Evolutionary conservation across 495 filamentous ascomycete species (phyloP), one percentile per base, ranked within the genome.

Genomic region (Aspergillus heteromorphus): DNA sequence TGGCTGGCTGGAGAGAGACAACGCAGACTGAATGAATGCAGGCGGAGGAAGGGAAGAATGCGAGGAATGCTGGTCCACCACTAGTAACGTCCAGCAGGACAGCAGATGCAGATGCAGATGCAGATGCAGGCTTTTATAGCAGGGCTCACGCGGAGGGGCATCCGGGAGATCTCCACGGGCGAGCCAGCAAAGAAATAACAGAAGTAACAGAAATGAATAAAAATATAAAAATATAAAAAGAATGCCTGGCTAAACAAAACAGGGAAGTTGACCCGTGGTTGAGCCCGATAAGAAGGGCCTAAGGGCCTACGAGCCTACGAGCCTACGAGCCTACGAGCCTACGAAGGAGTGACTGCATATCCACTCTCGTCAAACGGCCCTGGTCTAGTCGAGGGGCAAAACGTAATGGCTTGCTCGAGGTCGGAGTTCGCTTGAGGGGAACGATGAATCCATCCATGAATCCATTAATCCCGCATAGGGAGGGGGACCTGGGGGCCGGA

Each of bases 191-290:
- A 10, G 9, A 34, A 8, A 13, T n/a, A 34, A 34, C 14, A 34
- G 30, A 7, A 34, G 14, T 34, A 13, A 34, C 30, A 10, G 30
- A 34, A n/a, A n/a, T n/a, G n/a, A n/a, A n/a, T n/a, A n/a, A n/a
- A n/a, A n/a, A n/a, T n/a, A n/a, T n/a, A n/a, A n/a, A n/a, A n/a
- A n/a, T n/a, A n/a, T n/a, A n/a, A n/a, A n/a, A n/a, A n/a, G 9
- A 2, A 34, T 34, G 30, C 7, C 30, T 13, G 30, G 30, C 30
- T 10, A 34, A 49, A 30, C 17, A 23, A 49, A 49, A 31, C 47
- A 27, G 47, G 47, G 47, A 27, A 49, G 16, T 45, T 45, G 42
- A 45, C 42, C 42, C 42, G 42, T 45, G 42, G 42, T 23, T 45
- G 19, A 20, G 14, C 42, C 42, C 17, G 42, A 45, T 45, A 27